Conservation (phyloP, 1,284 basidiomycete genomes). For the Ganoderma boninense region DNA sequence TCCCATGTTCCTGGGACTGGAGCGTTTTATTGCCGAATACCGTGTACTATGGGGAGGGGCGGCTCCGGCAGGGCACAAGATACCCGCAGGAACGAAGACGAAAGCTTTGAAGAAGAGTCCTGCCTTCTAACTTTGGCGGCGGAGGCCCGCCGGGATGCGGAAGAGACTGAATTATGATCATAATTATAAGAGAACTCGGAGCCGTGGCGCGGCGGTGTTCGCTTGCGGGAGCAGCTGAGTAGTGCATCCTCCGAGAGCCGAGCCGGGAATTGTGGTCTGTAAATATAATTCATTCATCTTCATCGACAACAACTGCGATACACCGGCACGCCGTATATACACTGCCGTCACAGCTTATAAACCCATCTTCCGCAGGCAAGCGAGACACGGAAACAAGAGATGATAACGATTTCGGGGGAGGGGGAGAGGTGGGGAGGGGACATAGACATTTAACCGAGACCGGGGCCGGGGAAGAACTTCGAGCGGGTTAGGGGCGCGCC, state of each 20-base stretch:
- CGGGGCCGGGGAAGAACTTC: neutral
- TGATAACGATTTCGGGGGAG: no score
- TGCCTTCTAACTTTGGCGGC: neutral
- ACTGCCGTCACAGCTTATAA: no score
- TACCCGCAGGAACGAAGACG: neutral
- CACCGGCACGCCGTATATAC: neutral
- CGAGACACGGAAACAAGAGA: no score
- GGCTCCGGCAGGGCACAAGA: neutral
- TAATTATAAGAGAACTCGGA: no score
- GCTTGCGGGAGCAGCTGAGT: no score
- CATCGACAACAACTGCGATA: neutral
- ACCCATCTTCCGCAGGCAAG: no score
- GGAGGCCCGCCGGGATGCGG: neutral
- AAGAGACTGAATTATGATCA: no score
- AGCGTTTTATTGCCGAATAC: no score
- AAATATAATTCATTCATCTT: neutral
- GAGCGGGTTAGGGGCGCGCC: neutral
- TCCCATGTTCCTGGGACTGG: no score
- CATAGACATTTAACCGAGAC: neutral
- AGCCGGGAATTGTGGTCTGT: neutral
- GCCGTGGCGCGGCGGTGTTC: neutral
- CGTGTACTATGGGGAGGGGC: no score
- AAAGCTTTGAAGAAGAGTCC: constrained; percentile 2
- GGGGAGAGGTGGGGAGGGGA: no score
- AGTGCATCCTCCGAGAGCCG: neutral